Evolutionary conservation across 2,329 filamentous ascomycete genomes (phyloP), one percentile per base, ranked within the genome.

Genomic region (Drechslerella dactyloides): DNA sequence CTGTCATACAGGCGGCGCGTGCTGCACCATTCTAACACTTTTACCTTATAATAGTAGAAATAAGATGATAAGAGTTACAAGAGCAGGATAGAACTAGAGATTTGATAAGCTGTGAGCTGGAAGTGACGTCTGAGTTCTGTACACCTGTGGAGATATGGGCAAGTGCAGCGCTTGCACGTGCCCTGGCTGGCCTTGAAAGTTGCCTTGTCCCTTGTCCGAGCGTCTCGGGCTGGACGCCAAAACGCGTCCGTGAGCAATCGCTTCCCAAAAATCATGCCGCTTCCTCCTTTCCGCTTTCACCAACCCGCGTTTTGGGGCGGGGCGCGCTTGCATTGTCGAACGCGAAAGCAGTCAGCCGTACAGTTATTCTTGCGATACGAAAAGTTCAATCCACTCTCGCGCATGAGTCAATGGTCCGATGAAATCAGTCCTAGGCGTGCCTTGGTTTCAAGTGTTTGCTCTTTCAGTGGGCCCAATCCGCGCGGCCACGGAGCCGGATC

Each of bases 361-460:
- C 60, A 50, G 51, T 72, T 72, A 52, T 61, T 72, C 68, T 72
- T 72, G 55, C 55, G 27, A 4, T 3, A 33, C 27, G 27, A 33
- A 46, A 21, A 54, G 24, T 17, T 42, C 13, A n/a, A 33, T 27
- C 65, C 60, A 72, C 50, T 72, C 60, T 61, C 63, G 21, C 54
- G 27, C 21, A 24, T 60, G 15, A 27, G 19, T 40, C 24, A 37
- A 52, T 42, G 35, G 23, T 44, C 8, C 42, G 24, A 54, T 19
- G 6, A 33, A 55, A 54, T 50, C 24, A 24, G 15, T 19, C 42
- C 21, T 21, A 56, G 51, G 51, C 58, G 35, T 72, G 44, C 60
- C 55, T 61, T 52, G 54, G 48, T 40, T 44, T 44, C n/a, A 21
- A 8, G 21, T 17, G 23, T 19, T 23, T 46, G 33, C 48, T 11